phyloP scores from a whole-genome alignment of 768 basidiomycete species.

The Nidula microcarpa region DNA sequence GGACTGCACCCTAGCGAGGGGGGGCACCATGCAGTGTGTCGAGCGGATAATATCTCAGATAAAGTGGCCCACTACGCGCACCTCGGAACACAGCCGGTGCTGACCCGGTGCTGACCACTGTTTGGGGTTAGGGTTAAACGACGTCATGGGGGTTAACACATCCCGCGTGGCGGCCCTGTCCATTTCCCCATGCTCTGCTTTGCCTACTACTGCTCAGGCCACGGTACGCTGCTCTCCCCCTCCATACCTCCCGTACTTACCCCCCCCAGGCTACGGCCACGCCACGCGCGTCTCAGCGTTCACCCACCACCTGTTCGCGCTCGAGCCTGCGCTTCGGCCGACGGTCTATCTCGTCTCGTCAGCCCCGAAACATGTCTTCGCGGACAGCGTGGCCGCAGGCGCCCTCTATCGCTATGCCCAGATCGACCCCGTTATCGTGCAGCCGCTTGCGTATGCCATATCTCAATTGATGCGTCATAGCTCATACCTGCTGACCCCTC shows the following conservation, averaged over 20 bases:
- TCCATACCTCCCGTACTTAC: not conserved
- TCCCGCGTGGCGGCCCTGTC: not conserved
- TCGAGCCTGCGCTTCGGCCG: conserved; percentile 34
- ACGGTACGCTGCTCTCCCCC: conserved; percentile 40
- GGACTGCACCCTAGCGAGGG: too few species aligned
- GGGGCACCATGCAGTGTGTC: too few species aligned
- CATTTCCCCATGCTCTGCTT: conserved; percentile 30
- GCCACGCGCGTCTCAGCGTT: conserved; percentile 81
- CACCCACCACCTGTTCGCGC: conserved; percentile 51
- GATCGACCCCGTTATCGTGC: conserved; percentile 78
- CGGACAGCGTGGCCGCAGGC: conserved; percentile 57
- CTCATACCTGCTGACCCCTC: not conserved
- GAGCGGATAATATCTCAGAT: too few species aligned
- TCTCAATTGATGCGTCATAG: not conserved
- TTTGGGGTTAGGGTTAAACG: too few species aligned
- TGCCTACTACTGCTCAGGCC: conserved; percentile 75
- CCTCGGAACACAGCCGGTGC: too few species aligned
- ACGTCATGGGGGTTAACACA: too few species aligned
- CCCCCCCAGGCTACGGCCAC: conserved; percentile 69
- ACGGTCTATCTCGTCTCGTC: conserved; percentile 67
- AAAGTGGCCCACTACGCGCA: too few species aligned
- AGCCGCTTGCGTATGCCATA: conserved; percentile 67
- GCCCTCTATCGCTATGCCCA: conserved; percentile 67
- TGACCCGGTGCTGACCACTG: too few species aligned
- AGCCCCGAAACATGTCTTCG: conserved; percentile 69